Conservation (phyloP, 2,329 filamentous ascomycete species). For the Beauveria pseudobassiana region DNA sequence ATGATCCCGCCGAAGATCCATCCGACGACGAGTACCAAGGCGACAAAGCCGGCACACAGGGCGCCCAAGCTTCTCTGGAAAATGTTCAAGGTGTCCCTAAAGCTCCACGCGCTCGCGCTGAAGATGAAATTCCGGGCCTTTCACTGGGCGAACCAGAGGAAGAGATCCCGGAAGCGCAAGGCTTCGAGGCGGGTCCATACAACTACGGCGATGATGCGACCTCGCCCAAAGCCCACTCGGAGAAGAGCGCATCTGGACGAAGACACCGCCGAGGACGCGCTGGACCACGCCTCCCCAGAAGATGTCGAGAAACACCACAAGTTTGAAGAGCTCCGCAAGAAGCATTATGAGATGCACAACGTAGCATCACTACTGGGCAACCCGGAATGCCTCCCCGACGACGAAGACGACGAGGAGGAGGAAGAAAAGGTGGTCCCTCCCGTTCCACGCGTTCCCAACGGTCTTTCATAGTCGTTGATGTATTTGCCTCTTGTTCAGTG, state of each 20-base stretch:
- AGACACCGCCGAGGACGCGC: conserved; percentile 47
- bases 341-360: conserved; percentile 97
- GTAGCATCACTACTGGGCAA: conserved; percentile 82
- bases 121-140: conserved; percentile 82
- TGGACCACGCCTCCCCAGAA: conserved; percentile 53
- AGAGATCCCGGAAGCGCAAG: conserved; percentile 41
- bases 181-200: conserved; percentile 11
- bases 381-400: conserved; percentile 57
- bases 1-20: conserved; percentile 83
- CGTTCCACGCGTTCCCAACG: conserved; percentile 39
- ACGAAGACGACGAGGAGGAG: conserved; percentile 46
- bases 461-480: conserved; percentile 20
- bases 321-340: conserved; percentile 89
- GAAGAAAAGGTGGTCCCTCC: conserved; percentile 34
- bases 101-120: conserved; percentile 32
- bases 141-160: conserved; percentile 91
- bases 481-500: background rate
- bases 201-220: conserved; percentile 13
- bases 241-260: conserved; percentile 70
- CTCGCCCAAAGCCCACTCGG: conserved; percentile 30
- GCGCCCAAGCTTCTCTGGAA: conserved; percentile 18
- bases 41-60: conserved; percentile 16
- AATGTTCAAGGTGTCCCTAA: conserved; percentile 22
- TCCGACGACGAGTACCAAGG: conserved; percentile 63
- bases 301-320: conserved; percentile 84